These are phyloP conservation scores for Boletus rex-veris DNA, from an alignment of 768 basidiomycete genomes.

Conservation along the genomic window DNA sequence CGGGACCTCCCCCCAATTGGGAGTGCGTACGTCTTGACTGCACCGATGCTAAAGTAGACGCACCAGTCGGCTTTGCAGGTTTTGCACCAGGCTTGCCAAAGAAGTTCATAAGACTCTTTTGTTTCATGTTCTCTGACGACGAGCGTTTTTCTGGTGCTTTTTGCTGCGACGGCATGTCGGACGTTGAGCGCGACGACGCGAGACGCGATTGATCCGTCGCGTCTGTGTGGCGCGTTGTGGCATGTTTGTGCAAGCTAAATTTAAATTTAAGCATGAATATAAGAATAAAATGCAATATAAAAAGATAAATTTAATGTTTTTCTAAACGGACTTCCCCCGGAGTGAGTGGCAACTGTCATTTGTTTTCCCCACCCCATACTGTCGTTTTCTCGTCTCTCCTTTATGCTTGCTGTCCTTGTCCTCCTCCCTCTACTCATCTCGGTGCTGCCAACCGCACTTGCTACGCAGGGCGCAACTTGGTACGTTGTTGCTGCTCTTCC, in stretches of 20 bases:
- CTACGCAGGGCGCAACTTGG: constrained; percentile 29
- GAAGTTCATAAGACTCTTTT: constrained; percentile 72
- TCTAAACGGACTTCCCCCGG: neutral
- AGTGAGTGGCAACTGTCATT: neutral
- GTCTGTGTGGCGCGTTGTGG: constrained; percentile 16
- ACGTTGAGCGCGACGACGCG: constrained; percentile 6
- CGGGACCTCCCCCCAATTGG: constrained; percentile 38
- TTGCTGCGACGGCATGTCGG: constrained; percentile 14
- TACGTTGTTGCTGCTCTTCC: neutral
- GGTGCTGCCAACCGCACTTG: constrained; percentile 16
- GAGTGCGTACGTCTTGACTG: constrained; percentile 34
- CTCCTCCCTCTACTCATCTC: constrained; percentile 17
- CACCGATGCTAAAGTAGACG: constrained; percentile 29
- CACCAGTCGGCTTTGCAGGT: constrained; percentile 32
- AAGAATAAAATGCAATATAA: neutral
- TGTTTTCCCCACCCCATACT: neutral
- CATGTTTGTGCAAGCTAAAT: constrained; percentile 14
- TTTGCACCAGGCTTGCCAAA: constrained; percentile 41
- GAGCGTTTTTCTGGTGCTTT: constrained; percentile 35
- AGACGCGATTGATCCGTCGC: neutral
- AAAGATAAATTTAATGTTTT: neutral
- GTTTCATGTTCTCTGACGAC: constrained; percentile 50
- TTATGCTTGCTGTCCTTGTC: constrained; percentile 21
- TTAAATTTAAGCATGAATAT: neutral
- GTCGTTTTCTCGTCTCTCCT: constrained; percentile 15